Conservation (phyloP, 192 early-diverging fungal species). For the Anaeromyces robustus region DNA sequence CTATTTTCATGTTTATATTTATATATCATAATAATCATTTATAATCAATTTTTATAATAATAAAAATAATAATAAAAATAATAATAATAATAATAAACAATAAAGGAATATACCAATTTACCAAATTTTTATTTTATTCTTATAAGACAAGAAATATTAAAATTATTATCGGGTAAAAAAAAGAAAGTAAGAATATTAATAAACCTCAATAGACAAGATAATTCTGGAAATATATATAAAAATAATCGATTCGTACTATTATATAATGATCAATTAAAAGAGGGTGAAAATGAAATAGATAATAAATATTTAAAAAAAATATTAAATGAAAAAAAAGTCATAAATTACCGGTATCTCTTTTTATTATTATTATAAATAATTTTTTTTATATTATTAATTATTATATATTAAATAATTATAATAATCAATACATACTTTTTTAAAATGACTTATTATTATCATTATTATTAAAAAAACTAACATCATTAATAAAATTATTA, state of each 20-base stretch:
- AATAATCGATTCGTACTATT: not conserved
- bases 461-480: too few species aligned
- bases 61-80: too few species aligned
- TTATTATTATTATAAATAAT: too few species aligned
- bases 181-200: not conserved
- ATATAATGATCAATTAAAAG: not conserved
- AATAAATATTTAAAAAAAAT: not conserved
- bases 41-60: too few species aligned
- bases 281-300: not conserved
- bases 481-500: too few species aligned
- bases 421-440: too few species aligned
- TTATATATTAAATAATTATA: too few species aligned
- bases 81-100: too few species aligned
- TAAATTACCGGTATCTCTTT: not conserved
- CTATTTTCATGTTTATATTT: too few species aligned
- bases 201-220: not conserved
- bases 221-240: not conserved
- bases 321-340: not conserved
- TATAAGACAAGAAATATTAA: not conserved
- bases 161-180: not conserved
- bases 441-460: too few species aligned
- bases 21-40: too few species aligned
- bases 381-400: too few species aligned
- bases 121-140: not conserved
- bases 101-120: not conserved